Evolutionary conservation across 2,329 filamentous ascomycete genomes (phyloP).

Genomic region (Calycina herbarum): DNA sequence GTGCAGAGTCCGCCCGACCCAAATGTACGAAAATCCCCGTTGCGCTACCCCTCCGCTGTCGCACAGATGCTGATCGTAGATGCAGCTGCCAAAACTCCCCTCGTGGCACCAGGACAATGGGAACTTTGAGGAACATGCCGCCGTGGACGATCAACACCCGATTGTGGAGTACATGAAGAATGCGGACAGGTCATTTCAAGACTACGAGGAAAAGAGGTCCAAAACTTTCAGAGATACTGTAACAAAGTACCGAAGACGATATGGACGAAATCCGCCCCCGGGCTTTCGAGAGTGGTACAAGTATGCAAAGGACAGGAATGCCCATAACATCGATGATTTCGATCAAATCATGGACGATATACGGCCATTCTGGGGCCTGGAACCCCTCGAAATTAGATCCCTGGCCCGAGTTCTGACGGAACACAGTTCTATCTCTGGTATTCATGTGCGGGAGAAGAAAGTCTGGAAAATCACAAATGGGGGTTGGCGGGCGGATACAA

Average conservation of each 20-base stretch:
- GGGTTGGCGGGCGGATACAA: conserved; percentile 45
- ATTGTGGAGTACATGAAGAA: conserved; percentile 36
- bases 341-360: conserved; percentile 65
- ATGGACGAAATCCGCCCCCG: conserved; percentile 62
- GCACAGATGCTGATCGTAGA: conserved; percentile 10
- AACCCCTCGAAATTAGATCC: conserved; percentile 38
- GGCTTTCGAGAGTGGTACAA: conserved; percentile 62
- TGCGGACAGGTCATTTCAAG: conserved; percentile 35
- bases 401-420: conserved; percentile 45
- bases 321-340: conserved; percentile 62
- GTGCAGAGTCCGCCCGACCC: conserved; percentile 18
- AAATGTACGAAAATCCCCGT: conserved; percentile 22
- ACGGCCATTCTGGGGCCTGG: conserved; percentile 56
- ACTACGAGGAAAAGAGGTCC: conserved; percentile 41
- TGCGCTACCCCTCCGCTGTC: background rate
- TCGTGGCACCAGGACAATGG: conserved; percentile 31
- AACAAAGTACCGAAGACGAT: conserved; percentile 53
- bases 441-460: conserved; percentile 36
- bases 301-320: conserved; percentile 51
- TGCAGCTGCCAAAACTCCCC: conserved; percentile 30
- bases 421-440: conserved; percentile 28
- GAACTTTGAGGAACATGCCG: conserved; percentile 30
- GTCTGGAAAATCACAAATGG: conserved; percentile 39
- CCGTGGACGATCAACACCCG: conserved; percentile 35
- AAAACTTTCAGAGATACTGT: conserved; percentile 52